phyloP scores from a whole-genome alignment of 2,329 filamentous ascomycete genomes.

The Scortechinia acanthostroma region DNA sequence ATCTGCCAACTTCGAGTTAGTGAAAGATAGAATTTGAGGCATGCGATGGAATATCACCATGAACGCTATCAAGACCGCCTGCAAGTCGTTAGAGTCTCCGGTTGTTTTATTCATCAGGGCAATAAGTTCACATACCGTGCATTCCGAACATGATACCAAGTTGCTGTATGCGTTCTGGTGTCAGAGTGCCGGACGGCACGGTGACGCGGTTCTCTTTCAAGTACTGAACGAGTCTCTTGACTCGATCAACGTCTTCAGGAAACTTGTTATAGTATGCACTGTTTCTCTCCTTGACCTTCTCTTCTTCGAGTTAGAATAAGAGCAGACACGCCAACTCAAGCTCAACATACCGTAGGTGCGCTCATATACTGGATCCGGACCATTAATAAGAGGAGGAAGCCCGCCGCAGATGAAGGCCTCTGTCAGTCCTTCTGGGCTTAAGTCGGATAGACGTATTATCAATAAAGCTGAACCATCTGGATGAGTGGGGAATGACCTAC shows the following conservation, averaged over 20 bases:
- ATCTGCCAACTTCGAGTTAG: no score
- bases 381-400: conserved; percentile 52
- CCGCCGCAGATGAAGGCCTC: conserved; percentile 64
- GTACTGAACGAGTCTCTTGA: conserved; percentile 43
- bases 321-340: not conserved
- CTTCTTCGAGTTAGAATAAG: not conserved
- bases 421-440: conserved; percentile 49
- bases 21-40: no score
- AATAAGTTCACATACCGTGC: not conserved
- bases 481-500: not conserved
- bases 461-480: not conserved
- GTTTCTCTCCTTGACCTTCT: conserved; percentile 50
- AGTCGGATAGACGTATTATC: conserved; percentile 10
- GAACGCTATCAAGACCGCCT: not conserved
- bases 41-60: not conserved
- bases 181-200: conserved; percentile 22
- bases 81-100: not conserved
- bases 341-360: conserved; percentile 32
- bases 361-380: conserved; percentile 54
- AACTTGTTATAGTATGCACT: conserved; percentile 58
- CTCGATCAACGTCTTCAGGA: conserved; percentile 53
- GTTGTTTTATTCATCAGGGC: no score
- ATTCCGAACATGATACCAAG: conserved; percentile 1
- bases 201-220: conserved; percentile 44
- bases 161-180: not conserved